Evolutionary conservation across 2,329 filamentous ascomycete species (phyloP).

Genomic region (Ascochyta pisi): DNA sequence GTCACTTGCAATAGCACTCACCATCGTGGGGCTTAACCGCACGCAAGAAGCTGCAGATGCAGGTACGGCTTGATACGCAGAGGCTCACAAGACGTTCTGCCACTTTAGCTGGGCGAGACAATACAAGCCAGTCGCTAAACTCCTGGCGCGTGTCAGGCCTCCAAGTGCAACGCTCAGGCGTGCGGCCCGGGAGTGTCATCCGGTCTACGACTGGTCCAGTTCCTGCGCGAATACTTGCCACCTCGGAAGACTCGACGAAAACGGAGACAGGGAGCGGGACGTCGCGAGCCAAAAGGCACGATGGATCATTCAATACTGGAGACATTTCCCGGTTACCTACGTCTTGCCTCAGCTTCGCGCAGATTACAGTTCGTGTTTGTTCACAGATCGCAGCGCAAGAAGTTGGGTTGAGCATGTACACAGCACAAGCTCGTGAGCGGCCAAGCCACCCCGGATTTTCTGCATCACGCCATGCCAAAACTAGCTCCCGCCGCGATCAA

Average conservation of each 20-base stretch:
- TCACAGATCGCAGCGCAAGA: background rate
- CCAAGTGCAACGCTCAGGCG: conserved; percentile 21
- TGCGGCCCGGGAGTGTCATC: conserved; percentile 21
- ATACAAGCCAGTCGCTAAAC: conserved; percentile 7
- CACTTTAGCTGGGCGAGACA: background rate
- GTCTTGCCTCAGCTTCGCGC: background rate
- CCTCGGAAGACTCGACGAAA: conserved; percentile 31
- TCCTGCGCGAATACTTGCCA: conserved; percentile 20
- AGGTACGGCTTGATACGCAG: conserved; percentile 4
- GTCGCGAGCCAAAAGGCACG: conserved; percentile 11
- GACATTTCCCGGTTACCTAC: background rate
- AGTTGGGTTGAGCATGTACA: conserved; percentile 6
- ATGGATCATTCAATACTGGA: background rate
- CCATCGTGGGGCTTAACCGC: background rate
- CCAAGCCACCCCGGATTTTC: conserved; percentile 34
- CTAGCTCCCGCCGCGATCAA: conserved; percentile 32
- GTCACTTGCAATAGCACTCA: background rate
- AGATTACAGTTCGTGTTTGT: background rate
- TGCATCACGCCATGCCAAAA: conserved; percentile 23
- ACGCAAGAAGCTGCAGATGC: conserved; percentile 1
- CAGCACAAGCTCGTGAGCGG: conserved; percentile 12
- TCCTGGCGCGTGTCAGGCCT: background rate
- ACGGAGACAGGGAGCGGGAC: conserved; percentile 28
- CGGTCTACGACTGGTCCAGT: conserved; percentile 21
- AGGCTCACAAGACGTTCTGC: conserved; percentile 2